phyloP scores from a whole-genome alignment of 2,329 filamentous ascomycete species.

The Nothopassalora personata region DNA sequence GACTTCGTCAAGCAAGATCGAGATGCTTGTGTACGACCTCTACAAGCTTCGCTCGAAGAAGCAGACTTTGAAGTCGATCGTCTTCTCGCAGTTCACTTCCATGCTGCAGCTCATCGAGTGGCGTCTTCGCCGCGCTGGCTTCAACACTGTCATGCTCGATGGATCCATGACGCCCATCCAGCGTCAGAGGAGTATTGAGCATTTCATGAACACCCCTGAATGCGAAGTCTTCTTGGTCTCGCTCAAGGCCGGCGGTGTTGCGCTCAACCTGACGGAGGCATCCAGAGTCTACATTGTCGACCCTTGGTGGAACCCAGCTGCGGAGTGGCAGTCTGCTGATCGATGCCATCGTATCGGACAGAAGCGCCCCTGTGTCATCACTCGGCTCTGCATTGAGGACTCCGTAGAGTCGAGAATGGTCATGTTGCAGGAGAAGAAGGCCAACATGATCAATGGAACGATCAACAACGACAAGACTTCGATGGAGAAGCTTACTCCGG shows the following conservation, averaged over 20 bases:
- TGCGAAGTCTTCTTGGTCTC: conserved; percentile 96
- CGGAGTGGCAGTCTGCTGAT: conserved; percentile 97
- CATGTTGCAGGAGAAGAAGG: conserved; percentile 95
- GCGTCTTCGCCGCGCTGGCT: conserved; percentile 91
- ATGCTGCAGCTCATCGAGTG: conserved; percentile 97
- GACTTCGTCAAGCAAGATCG: conserved; percentile 97
- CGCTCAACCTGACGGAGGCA: conserved; percentile 90
- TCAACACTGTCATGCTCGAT: conserved; percentile 97
- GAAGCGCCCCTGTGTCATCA: conserved; percentile 87
- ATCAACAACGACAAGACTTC: conserved; percentile 90
- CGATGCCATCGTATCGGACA: conserved; percentile 85
- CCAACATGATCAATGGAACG: conserved; percentile 94
- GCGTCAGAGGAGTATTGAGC: conserved; percentile 85
- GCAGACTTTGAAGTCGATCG: conserved; percentile 90
- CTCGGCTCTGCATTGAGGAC: conserved; percentile 90
- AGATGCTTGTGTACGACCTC: conserved; percentile 89
- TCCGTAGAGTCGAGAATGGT: conserved; percentile 96
- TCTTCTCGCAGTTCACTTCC: conserved; percentile 94
- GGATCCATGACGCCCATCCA: conserved; percentile 90
- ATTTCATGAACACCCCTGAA: conserved; percentile 92
- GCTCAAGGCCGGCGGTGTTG: conserved; percentile 91
- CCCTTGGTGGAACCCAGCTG: conserved; percentile 97
- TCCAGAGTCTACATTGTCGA: conserved; percentile 48
- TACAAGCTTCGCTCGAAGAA: conserved; percentile 89
- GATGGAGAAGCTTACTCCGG: conserved; percentile 82